phyloP scores from a whole-genome alignment of 345 rosid species.

The Adansonia digitata region DNA sequence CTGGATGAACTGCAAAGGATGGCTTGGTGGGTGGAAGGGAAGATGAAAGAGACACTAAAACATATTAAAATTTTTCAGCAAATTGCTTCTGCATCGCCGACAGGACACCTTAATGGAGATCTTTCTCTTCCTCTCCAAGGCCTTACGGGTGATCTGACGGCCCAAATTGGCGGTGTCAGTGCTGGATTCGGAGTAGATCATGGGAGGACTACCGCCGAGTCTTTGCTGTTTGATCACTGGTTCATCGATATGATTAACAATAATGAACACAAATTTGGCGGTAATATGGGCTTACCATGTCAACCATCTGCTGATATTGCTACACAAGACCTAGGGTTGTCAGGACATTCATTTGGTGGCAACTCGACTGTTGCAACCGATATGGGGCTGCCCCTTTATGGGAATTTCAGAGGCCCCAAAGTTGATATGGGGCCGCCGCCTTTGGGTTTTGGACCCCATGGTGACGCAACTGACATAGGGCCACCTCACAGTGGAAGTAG shows the following conservation, averaged over 20 bases:
- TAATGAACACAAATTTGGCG: not conserved
- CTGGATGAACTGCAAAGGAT: too few relatives aligned
- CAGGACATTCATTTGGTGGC: not conserved
- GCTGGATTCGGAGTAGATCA: too few relatives aligned
- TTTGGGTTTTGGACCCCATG: too few relatives aligned
- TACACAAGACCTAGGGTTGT: not conserved
- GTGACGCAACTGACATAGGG: not conserved
- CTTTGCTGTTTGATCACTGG: not conserved
- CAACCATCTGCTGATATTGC: not conserved
- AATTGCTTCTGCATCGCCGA: too few relatives aligned
- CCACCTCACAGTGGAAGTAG: not conserved
- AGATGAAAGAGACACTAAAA: too few relatives aligned
- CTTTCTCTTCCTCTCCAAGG: not conserved
- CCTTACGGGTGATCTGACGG: not conserved
- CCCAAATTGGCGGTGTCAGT: not conserved
- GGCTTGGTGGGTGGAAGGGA: too few relatives aligned
- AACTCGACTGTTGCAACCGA: not conserved
- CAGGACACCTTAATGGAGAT: not conserved
- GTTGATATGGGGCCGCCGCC: not conserved
- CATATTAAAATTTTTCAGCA: too few relatives aligned
- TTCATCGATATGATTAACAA: slow-evolving; percentile 4
- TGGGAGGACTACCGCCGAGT: not conserved
- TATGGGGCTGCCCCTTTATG: not conserved
- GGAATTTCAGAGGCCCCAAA: not conserved
- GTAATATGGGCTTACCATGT: too few relatives aligned